phyloP scores from a whole-genome alignment of 1,284 basidiomycete genomes.

The Ustilago trichophora region DNA sequence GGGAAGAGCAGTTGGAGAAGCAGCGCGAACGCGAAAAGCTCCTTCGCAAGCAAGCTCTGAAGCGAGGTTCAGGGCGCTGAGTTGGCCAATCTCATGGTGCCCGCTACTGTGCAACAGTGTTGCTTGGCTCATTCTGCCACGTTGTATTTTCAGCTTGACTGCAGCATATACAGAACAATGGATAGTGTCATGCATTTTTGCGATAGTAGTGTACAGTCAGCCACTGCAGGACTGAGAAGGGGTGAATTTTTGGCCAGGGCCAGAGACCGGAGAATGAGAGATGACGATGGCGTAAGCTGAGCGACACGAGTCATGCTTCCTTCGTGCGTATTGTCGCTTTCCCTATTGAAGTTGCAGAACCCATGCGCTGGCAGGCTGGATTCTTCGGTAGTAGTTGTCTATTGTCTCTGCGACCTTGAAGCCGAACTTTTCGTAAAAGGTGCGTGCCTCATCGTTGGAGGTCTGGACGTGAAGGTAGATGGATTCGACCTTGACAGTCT shows the following conservation, averaged over 20 bases:
- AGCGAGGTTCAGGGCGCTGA: slow-evolving; percentile 8
- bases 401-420: slow-evolving; percentile 62
- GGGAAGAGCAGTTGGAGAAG: slow-evolving; percentile 50
- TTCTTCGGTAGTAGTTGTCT: slow-evolving; percentile 61
- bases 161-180: not conserved
- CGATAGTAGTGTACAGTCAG: slow-evolving; percentile 13
- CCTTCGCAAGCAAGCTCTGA: slow-evolving; percentile 22
- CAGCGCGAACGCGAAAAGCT: slow-evolving; percentile 52
- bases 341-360: slow-evolving; percentile 56
- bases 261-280: too few species aligned
- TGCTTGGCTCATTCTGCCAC: too few species aligned
- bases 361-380: slow-evolving; percentile 67
- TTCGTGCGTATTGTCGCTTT: too few species aligned
- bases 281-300: too few species aligned
- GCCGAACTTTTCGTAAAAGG: slow-evolving; percentile 67
- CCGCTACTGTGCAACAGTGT: too few species aligned
- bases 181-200: slow-evolving; percentile 2
- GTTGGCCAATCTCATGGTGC: too few species aligned
- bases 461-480: slow-evolving; percentile 68
- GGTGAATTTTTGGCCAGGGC: too few species aligned
- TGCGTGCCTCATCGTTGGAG: slow-evolving; percentile 63
- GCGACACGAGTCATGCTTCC: too few species aligned
- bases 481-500: slow-evolving; percentile 48
- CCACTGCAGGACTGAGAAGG: too few species aligned
- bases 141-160: too few species aligned